These are phyloP conservation scores for Arthrobotrys sinensis DNA, from an alignment of 2,329 filamentous ascomycete species.

Conservation along the genomic window DNA sequence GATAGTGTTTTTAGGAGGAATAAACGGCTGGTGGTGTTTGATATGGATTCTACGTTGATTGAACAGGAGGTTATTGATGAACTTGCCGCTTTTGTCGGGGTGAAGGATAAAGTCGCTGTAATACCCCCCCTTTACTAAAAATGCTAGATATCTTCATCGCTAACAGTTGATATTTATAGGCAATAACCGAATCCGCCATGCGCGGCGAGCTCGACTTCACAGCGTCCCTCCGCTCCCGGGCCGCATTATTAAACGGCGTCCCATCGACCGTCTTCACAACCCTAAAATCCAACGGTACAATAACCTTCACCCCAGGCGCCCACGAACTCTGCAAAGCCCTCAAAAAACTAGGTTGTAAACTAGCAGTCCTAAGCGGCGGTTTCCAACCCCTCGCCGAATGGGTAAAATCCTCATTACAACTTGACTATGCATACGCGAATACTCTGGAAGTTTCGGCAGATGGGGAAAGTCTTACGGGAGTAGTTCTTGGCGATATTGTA, in stretches of 20 bases:
- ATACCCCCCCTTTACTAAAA: constrained; percentile 4
- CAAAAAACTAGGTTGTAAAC: constrained; percentile 84
- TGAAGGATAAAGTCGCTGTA: constrained; percentile 84
- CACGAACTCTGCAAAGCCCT: constrained; percentile 80
- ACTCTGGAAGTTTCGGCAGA: constrained; percentile 77
- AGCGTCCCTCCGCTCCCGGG: constrained; percentile 83
- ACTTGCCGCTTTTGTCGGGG: constrained; percentile 85
- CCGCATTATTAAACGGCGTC: constrained; percentile 84
- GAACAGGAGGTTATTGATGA: constrained; percentile 98
- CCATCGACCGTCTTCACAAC: constrained; percentile 83
- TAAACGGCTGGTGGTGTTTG: constrained; percentile 91
- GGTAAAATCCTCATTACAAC: constrained; percentile 83
- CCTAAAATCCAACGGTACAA: constrained; percentile 75
- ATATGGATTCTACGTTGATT: constrained; percentile 99
- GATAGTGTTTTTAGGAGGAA: constrained; percentile 82
- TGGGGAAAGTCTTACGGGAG: constrained; percentile 76
- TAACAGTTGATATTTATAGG: constrained; percentile 65
- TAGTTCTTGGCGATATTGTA: constrained; percentile 80
- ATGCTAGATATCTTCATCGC: too few species aligned
- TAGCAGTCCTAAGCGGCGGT: constrained; percentile 91
- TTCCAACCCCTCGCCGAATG: constrained; percentile 91
- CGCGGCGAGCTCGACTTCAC: constrained; percentile 95
- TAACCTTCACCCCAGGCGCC: constrained; percentile 87
- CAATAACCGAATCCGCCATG: constrained; percentile 95
- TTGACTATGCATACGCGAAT: constrained; percentile 92